A percentile compares a stretch with the other conserved stretches of the same genome.
Evolutionary conservation across 2,329 filamentous ascomycete genomes (phyloP).

Genomic region (Dothistroma septosporum): DNA sequence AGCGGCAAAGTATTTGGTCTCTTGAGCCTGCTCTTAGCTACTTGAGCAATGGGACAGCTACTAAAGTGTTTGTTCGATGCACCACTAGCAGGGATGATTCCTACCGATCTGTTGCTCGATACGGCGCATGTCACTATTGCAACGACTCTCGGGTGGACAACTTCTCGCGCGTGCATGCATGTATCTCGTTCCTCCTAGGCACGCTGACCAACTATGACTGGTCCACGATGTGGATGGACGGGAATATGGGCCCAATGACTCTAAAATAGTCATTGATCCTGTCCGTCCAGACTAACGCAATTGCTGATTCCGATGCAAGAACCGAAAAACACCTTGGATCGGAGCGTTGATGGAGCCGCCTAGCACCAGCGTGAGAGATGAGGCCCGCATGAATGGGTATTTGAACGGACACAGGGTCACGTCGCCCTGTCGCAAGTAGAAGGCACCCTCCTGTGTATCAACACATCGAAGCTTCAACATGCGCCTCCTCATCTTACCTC

Average conservation of each 20-base stretch:
- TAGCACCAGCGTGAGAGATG: neutral
- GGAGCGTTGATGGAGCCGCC: neutral
- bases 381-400: neutral
- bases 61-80: neutral
- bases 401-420: neutral
- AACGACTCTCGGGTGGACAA: neutral
- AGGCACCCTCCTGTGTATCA: neutral
- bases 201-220: neutral
- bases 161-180: conserved; percentile 2
- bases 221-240: neutral
- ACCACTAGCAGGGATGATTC: neutral
- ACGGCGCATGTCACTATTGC: neutral
- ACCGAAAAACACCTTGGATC: neutral
- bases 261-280: neutral
- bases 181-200: neutral
- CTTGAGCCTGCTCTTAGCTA: neutral
- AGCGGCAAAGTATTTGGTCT: neutral
- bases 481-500: neutral
- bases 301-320: neutral
- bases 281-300: neutral
- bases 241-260: neutral
- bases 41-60: neutral
- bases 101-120: neutral
- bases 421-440: neutral
- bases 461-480: neutral